Conservation (phyloP, 1,284 basidiomycete species). For the Cryptococcus maquisensis region DNA sequence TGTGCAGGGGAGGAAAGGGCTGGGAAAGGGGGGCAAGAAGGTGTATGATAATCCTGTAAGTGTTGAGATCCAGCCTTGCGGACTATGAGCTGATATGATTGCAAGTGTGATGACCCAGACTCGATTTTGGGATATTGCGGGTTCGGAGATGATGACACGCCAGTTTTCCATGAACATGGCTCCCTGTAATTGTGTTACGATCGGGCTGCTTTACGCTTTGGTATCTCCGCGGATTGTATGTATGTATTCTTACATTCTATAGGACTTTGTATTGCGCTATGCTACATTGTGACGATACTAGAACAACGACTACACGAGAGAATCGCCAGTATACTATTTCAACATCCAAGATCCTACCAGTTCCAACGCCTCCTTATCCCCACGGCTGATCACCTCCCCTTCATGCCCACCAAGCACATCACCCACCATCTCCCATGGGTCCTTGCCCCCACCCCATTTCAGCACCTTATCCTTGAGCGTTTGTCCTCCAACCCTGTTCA, state of each 20-base stretch:
- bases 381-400: conserved; percentile 47
- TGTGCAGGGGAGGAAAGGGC: background rate
- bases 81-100: background rate
- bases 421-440: conserved; percentile 93
- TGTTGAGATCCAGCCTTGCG: background rate
- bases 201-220: background rate
- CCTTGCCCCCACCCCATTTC: conserved; percentile 77
- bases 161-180: conserved; percentile 54
- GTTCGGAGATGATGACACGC: conserved; percentile 56
- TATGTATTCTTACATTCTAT: too few relatives aligned
- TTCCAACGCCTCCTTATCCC: conserved; percentile 77
- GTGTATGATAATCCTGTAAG: conserved; percentile 9
- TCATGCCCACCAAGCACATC: conserved; percentile 56
- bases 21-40: conserved; percentile 1
- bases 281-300: conserved; percentile 46
- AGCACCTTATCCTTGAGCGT: conserved; percentile 72
- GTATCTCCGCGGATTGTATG: too few relatives aligned
- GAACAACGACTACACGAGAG: conserved; percentile 49
- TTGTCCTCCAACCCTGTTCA: conserved; percentile 68
- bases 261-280: too few relatives aligned
- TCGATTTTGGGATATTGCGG: conserved; percentile 5
- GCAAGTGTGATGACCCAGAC: conserved; percentile 10
- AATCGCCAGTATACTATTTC: conserved; percentile 18
- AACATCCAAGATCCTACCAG: conserved; percentile 73
- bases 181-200: conserved; percentile 64